Conservation (phyloP, 352 stramenopile species). For the Phytophthora cryptogea region DNA sequence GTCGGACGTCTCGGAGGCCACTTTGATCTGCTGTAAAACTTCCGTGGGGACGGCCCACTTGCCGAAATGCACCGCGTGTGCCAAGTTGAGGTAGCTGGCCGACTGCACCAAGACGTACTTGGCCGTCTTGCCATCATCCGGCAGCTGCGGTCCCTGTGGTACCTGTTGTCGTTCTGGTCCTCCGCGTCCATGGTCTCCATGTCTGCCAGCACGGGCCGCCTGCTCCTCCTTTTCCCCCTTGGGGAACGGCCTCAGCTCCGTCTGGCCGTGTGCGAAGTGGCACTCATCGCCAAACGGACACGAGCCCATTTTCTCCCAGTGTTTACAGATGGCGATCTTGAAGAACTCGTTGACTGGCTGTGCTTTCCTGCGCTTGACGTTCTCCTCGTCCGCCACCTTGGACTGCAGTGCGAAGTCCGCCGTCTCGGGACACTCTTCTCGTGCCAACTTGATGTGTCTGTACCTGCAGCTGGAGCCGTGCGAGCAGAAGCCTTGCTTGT, state of each 20-base stretch:
- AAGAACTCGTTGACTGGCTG: slow-evolving; percentile 96
- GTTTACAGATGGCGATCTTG: slow-evolving; percentile 98
- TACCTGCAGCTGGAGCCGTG: slow-evolving; percentile 97
- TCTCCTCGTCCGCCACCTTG: slow-evolving; percentile 91
- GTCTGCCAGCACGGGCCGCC: slow-evolving; percentile 16
- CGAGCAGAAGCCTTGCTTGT: slow-evolving; percentile 97
- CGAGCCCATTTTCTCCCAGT: slow-evolving; percentile 94
- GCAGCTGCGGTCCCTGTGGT: slow-evolving; percentile 39
- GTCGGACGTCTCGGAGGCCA: slow-evolving; percentile 70
- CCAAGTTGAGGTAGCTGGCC: slow-evolving; percentile 82
- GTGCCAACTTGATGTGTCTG: slow-evolving; percentile 92
- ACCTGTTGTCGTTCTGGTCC: slow-evolving; percentile 9
- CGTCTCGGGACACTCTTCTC: slow-evolving; percentile 92
- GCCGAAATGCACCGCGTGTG: slow-evolving; percentile 76
- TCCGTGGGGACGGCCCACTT: slow-evolving; percentile 62
- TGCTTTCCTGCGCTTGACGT: slow-evolving; percentile 83
- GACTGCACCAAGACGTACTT: slow-evolving; percentile 88
- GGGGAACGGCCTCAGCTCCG: slow-evolving; percentile 90
- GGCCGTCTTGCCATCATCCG: slow-evolving; percentile 74
- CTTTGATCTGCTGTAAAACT: slow-evolving; percentile 69
- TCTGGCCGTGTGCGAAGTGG: slow-evolving; percentile 96
- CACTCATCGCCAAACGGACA: slow-evolving; percentile 97
- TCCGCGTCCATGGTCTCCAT: slow-evolving; percentile 9
- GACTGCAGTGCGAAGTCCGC: slow-evolving; percentile 95
- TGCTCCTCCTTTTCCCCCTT: slow-evolving; percentile 66